phyloP scores from a whole-genome alignment of 2,329 filamentous ascomycete genomes.

The Fusarium pseudoanthophilum region DNA sequence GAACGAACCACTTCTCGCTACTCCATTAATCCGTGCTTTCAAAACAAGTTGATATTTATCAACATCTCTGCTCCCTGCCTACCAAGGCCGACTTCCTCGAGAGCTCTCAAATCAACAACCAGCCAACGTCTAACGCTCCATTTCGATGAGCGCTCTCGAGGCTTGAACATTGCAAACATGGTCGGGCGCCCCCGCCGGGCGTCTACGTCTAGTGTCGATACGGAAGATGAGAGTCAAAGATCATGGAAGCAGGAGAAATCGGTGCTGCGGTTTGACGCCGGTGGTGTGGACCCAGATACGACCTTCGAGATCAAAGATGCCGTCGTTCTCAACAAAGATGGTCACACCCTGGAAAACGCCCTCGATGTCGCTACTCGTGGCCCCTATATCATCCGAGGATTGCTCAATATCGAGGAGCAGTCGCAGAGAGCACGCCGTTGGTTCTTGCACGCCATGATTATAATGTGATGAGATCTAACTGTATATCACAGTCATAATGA shows the following conservation, averaged over 20 bases:
- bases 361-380: constrained; percentile 69
- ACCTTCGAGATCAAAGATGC: constrained; percentile 71
- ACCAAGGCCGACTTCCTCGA: neutral
- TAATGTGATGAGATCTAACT: constrained; percentile 23
- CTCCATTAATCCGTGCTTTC: neutral
- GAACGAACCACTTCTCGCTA: neutral
- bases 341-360: constrained; percentile 66
- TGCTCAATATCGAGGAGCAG: constrained; percentile 63
- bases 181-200: constrained; percentile 53
- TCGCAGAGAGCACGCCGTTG: constrained; percentile 50
- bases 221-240: constrained; percentile 52
- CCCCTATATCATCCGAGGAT: constrained; percentile 70
- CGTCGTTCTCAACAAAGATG: constrained; percentile 65
- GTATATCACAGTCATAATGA: constrained; percentile 47
- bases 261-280: constrained; percentile 45
- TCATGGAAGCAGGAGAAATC: constrained; percentile 51
- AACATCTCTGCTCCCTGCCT: neutral
- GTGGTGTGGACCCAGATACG: constrained; percentile 61
- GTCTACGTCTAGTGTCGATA: constrained; percentile 59
- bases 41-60: neutral
- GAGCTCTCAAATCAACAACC: neutral
- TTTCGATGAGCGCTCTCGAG: constrained; percentile 29
- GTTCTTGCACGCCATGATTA: constrained; percentile 33
- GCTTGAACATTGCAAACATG: constrained; percentile 50
- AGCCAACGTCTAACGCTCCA: neutral